Base-by-base conservation (phyloP, 1,139 yeast genomes). In the Zygoascus sp. region DNA sequence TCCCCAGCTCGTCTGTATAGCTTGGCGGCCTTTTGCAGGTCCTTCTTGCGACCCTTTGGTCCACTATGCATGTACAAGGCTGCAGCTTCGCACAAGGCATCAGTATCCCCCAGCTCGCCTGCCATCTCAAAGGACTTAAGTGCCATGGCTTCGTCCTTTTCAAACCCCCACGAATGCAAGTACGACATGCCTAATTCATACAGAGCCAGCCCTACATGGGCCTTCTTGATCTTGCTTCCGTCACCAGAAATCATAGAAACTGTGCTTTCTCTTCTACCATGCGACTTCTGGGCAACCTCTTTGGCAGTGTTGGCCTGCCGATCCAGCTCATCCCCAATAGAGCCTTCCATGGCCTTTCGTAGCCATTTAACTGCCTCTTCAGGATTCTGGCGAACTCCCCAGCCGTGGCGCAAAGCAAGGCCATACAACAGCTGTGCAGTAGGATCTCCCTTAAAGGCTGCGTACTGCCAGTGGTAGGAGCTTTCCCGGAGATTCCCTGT, bases 351-450 rank as follows among this genome's bases (percentile, higher is more conserved):
- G 0, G 81, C 79, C 47, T 62, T 64, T 53, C 78, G 73, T 4
- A 86, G 68, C 86, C 89, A 83, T 50, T 72, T 68, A 39, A 82
- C 70, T 1, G 89, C 78, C 47, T 74, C 77, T 11, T 67, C 59
- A 40, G 78, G 76, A 60, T 82, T 82, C 50, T 74, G 76, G 23
- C 78, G 73, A 13, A 82, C 80, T 0, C 95, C 95, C 65, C 81
- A 81, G 0, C 94, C 95, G 48, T 76, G 71, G 48, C 84, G 70
- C 27, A 85, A 65, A 0, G 92, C 83, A 55, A 83, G 65, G 0
- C 90, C 87, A 60, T 84, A 85, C 32, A 83, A 63, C 42, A 80
- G 73, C 83, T 80, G 83, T 1, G 92, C 95, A 39, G 81, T 79
- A 54, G 72, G 73, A 54, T 76, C 74, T 2, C 89, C 88, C 32